Percentiles rank a stretch among this genome's conserved stretches.
These are phyloP conservation scores for Nicotiana rustica DNA, from an alignment of 305 asterid species.

Conservation along the genomic window DNA sequence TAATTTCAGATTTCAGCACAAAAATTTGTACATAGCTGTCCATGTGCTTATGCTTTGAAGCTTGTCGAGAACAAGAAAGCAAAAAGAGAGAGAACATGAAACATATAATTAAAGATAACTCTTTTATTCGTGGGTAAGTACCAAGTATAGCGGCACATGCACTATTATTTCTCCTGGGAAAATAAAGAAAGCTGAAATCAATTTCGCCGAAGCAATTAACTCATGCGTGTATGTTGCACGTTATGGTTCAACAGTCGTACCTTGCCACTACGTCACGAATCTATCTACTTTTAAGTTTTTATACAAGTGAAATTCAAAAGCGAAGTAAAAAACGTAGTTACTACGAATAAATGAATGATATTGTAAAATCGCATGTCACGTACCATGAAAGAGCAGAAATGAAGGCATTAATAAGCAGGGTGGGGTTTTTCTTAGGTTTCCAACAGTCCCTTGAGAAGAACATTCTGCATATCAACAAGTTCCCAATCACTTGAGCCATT, in stretches of 20 bases:
- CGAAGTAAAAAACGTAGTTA: background rate
- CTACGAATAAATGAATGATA: background rate
- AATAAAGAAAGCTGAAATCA: background rate
- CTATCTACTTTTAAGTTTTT: background rate
- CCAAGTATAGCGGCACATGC: background rate
- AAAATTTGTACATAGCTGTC: slow-evolving; percentile 46
- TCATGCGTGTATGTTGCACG: background rate
- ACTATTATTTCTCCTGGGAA: background rate
- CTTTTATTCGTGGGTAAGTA: background rate
- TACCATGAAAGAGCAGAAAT: slow-evolving; percentile 70
- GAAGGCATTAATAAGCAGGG: slow-evolving; percentile 41
- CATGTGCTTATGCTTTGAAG: slow-evolving; percentile 48
- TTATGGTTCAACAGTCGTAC: background rate
- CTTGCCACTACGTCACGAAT: background rate
- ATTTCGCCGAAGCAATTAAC: background rate
- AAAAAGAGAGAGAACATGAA: background rate
- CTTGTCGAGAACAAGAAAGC: slow-evolving; percentile 25
- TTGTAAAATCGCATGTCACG: slow-evolving; percentile 5
- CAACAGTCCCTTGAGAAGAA: slow-evolving; percentile 43
- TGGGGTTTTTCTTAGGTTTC: slow-evolving; percentile 47
- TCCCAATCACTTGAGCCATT: slow-evolving; percentile 59
- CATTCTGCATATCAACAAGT: slow-evolving; percentile 51
- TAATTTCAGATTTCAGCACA: slow-evolving; percentile 12
- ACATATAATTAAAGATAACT: background rate
- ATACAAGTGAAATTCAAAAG: background rate